Evolutionary conservation across 805 yeast genomes (phyloP).

Genomic region (Saccharomycopsis oosterbeekiorum): DNA sequence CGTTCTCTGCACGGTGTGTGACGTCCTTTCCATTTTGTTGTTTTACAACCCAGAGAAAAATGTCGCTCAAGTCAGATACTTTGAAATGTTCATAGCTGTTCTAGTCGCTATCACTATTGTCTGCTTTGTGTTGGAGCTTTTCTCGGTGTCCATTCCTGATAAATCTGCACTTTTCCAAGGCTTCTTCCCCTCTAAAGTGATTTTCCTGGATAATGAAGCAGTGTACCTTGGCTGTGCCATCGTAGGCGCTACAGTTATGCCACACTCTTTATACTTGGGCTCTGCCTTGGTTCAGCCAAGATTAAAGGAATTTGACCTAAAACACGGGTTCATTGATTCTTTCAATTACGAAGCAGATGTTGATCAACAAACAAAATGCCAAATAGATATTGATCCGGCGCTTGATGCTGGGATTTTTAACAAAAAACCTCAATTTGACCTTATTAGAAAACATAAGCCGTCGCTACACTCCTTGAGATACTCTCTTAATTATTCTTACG

Average conservation of each 20-base stretch:
- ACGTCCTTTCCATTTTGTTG: constrained; percentile 72
- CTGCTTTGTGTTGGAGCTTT: constrained; percentile 64
- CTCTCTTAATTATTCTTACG: constrained; percentile 64
- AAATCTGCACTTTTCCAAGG: constrained; percentile 27
- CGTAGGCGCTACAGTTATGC: constrained; percentile 93
- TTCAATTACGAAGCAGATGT: neutral
- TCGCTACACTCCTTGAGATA: constrained; percentile 63
- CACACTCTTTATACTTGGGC: constrained; percentile 81
- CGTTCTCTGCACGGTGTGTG: constrained; percentile 66
- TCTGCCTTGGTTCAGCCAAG: constrained; percentile 85
- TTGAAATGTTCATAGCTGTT: constrained; percentile 64
- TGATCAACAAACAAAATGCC: constrained; percentile 19
- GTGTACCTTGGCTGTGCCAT: constrained; percentile 70
- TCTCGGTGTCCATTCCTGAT: constrained; percentile 49
- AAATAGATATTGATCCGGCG: constrained; percentile 18
- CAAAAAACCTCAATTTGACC: neutral
- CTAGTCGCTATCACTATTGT: constrained; percentile 66
- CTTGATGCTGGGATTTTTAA: neutral
- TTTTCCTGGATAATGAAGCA: constrained; percentile 46
- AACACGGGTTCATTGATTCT: neutral
- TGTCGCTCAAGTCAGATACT: constrained; percentile 57
- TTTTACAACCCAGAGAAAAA: constrained; percentile 70
- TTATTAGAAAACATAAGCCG: constrained; percentile 48
- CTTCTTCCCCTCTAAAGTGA: constrained; percentile 29
- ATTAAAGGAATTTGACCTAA: constrained; percentile 55